Evolutionary conservation across 2,329 filamentous ascomycete species (phyloP), one percentile per base, ranked within the genome.

Genomic region (Sarocladium strictum): DNA sequence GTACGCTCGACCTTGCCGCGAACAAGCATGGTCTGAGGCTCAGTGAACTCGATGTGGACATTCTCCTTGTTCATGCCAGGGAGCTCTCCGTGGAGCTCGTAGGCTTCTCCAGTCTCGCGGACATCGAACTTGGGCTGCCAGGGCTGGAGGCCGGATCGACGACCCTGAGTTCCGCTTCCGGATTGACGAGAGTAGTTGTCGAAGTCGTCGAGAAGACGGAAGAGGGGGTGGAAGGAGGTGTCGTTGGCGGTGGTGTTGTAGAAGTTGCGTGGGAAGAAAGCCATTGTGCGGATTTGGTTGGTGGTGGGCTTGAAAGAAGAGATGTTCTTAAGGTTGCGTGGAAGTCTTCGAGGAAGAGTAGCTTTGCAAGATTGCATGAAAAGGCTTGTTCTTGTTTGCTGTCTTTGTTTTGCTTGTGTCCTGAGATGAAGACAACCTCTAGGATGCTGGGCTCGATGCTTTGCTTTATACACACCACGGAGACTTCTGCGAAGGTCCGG

Each of bases 111-210:
- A 12, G 79, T 81, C 73, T 94, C 89, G 67, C 81, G 85, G 58
- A 92, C 78, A 63, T 93, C 89, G 65, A 93, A 93, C 70, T 84
- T 87, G 54, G 89, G 89, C 56, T 81, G 79, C 79, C 90, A 92
- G 64, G 80, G 74, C 47, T 74, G 76, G 49, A 78, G 61, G 56
- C 57, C 60, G 26, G 56, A 55, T 49, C 63, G 63, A 32, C 63
- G 64, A 50, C 61, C 60, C 43, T 61, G 57, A 33, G 60, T 54
- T 47, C 59, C 57, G 56, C 59, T 58, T 49, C 58, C 57, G 32
- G 59, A 60, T 58, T 76, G 71, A 45, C 71, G 72, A 58, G 71
- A 73, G 69, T 84, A 83, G 65, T 70, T 74, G 65, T 85, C 81
- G 60, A 81, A 84, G 69, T 85, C 81, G 62, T 85, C 80, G 51